phyloP scores from a whole-genome alignment of 2,329 filamentous ascomycete genomes.

The Nemania abortiva region DNA sequence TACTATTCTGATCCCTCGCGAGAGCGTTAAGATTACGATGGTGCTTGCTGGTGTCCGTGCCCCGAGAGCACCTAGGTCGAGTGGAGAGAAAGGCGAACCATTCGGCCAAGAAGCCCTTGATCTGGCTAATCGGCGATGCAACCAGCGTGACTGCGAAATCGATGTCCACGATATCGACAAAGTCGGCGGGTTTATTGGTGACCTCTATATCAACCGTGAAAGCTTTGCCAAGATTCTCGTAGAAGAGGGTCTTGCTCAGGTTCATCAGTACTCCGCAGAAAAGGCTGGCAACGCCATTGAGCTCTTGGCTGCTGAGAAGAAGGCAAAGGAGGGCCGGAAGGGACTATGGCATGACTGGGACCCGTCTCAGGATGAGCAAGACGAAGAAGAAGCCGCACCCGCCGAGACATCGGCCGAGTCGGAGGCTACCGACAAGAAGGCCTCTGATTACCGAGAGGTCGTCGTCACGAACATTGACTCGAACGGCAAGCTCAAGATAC shows the following conservation, averaged over 20 bases:
- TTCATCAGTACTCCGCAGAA: slow-evolving; percentile 95
- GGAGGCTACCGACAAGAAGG: slow-evolving; percentile 72
- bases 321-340: slow-evolving; percentile 88
- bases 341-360: slow-evolving; percentile 96
- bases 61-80: slow-evolving; percentile 82
- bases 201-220: slow-evolving; percentile 92
- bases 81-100: slow-evolving; percentile 86
- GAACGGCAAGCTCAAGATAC: slow-evolving; percentile 86
- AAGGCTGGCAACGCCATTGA: slow-evolving; percentile 91
- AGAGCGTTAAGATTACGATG: slow-evolving; percentile 94
- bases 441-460: slow-evolving; percentile 89
- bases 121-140: slow-evolving; percentile 86
- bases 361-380: slow-evolving; percentile 82
- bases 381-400: slow-evolving; percentile 65
- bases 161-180: slow-evolving; percentile 97
- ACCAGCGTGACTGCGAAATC: slow-evolving; percentile 95
- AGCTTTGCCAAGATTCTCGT: slow-evolving; percentile 94
- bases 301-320: slow-evolving; percentile 86
- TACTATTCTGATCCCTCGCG: slow-evolving; percentile 89
- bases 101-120: slow-evolving; percentile 96
- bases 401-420: slow-evolving; percentile 64
- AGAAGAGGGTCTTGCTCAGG: slow-evolving; percentile 91
- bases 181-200: slow-evolving; percentile 96
- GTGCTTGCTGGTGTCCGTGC: slow-evolving; percentile 94
- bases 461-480: slow-evolving; percentile 90